These are phyloP conservation scores for Mycotypha africana DNA, from an alignment of 371 early-diverging fungal genomes.

Conservation along the genomic window DNA sequence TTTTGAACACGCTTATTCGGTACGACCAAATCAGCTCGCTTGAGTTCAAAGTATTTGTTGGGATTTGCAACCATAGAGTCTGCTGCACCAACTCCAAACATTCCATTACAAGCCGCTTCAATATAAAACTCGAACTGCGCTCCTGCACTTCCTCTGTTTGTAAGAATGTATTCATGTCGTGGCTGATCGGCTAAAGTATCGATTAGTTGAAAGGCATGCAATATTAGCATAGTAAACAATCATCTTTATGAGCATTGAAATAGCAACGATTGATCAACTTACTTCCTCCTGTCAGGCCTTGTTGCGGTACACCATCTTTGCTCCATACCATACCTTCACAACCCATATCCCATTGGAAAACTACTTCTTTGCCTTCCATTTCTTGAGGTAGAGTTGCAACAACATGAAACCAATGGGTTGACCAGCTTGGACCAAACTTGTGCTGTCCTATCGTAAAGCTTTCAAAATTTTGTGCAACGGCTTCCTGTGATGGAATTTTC, in stretches of 20 bases:
- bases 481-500: constrained; percentile 24
- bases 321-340: constrained; percentile 91
- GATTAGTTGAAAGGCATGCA: neutral
- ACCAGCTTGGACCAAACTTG: constrained; percentile 56
- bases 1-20: constrained; percentile 61
- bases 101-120: constrained; percentile 91
- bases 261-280: too few species aligned
- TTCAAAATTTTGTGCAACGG: constrained; percentile 32
- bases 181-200: constrained; percentile 50
- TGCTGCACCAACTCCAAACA: constrained; percentile 79
- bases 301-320: constrained; percentile 73
- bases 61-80: constrained; percentile 69
- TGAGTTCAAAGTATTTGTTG: constrained; percentile 47
- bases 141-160: constrained; percentile 54
- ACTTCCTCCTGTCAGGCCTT: constrained; percentile 85
- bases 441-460: constrained; percentile 19
- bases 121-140: constrained; percentile 70
- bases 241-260: too few species aligned
- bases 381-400: constrained; percentile 58
- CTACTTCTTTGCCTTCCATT: constrained; percentile 62
- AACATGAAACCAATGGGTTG: constrained; percentile 88
- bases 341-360: constrained; percentile 77
- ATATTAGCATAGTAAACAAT: neutral
- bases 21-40: constrained; percentile 65
- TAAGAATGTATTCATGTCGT: constrained; percentile 74